Conservation (phyloP, 1,284 basidiomycete species). For the Vanrija pseudolonga region DNA sequence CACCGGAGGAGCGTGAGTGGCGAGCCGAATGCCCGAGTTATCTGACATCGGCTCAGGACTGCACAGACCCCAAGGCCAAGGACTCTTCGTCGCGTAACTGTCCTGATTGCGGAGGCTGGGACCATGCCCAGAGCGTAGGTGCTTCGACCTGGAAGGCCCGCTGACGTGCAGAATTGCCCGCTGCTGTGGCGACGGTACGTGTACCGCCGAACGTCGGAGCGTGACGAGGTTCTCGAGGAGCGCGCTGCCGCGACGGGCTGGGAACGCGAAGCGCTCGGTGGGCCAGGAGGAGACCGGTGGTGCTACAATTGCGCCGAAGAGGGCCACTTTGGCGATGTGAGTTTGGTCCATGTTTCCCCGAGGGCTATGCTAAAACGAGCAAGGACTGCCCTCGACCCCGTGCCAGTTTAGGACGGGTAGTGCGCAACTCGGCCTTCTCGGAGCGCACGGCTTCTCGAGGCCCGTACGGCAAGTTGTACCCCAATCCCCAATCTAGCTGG, state of each 20-base stretch:
- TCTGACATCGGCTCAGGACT: conserved; percentile 55
- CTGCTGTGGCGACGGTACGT: conserved; percentile 82
- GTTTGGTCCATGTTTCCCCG: conserved; percentile 32
- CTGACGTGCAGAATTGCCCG: conserved; percentile 66
- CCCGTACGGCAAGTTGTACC: conserved; percentile 57
- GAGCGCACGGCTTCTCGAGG: conserved; percentile 63
- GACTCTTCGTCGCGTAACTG: conserved; percentile 55
- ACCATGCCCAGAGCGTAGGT: conserved; percentile 67
- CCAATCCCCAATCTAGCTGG: conserved; percentile 43
- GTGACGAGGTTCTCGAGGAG: conserved; percentile 53
- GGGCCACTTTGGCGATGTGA: conserved; percentile 83
- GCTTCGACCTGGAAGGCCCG: too few relatives aligned
- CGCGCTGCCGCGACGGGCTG: conserved; percentile 27
- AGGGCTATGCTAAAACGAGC: neutral
- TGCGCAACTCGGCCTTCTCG: conserved; percentile 72
- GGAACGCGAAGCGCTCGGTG: conserved; percentile 39
- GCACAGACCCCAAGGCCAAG: conserved; percentile 61
- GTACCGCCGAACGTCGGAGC: conserved; percentile 62
- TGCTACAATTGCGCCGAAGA: conserved; percentile 81
- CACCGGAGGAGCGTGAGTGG: conserved; percentile 65
- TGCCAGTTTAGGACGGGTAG: conserved; percentile 54
- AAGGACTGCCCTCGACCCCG: conserved; percentile 68
- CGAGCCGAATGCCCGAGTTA: neutral
- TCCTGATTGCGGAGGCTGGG: conserved; percentile 66
- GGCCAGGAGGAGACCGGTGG: conserved; percentile 45